phyloP scores from a whole-genome alignment of 306 rosid genomes.

The Gastrolobium villosum region DNA sequence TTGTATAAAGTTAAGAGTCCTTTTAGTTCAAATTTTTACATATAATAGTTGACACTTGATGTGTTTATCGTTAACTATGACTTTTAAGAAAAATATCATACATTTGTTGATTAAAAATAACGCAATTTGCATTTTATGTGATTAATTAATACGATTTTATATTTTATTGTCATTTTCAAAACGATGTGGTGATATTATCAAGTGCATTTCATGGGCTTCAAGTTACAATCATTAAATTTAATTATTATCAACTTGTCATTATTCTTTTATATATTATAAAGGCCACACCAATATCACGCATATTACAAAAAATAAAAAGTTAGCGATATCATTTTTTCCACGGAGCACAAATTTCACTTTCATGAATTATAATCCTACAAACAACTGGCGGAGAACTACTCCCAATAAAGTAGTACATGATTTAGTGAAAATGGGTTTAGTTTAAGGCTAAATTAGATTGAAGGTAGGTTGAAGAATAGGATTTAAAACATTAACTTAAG shows the following conservation, averaged over 20 bases:
- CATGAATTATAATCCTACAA: not conserved
- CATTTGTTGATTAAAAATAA: not conserved
- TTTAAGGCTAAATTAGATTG: slow-evolving; percentile 13
- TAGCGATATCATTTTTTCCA: not conserved
- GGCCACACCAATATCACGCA: not conserved
- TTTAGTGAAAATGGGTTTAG: not conserved
- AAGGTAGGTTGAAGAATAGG: not conserved
- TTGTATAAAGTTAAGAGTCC: not conserved
- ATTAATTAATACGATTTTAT: not conserved
- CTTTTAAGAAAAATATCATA: not conserved
- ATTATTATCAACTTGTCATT: no score
- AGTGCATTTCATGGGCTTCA: not conserved
- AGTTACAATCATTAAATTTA: no score
- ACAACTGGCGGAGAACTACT: not conserved
- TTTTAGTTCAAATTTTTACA: not conserved
- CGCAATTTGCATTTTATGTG: not conserved
- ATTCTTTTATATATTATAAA: no score
- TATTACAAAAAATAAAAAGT: not conserved
- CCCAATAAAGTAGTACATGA: not conserved
- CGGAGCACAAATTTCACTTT: not conserved
- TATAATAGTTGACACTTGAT: not conserved
- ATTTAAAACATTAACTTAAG: not conserved
- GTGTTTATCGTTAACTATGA: no score
- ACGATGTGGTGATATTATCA: not conserved
- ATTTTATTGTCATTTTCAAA: not conserved